Base-by-base conservation (phyloP, 2,329 filamentous ascomycete genomes). In the Leptosphaerulina australis region DNA sequence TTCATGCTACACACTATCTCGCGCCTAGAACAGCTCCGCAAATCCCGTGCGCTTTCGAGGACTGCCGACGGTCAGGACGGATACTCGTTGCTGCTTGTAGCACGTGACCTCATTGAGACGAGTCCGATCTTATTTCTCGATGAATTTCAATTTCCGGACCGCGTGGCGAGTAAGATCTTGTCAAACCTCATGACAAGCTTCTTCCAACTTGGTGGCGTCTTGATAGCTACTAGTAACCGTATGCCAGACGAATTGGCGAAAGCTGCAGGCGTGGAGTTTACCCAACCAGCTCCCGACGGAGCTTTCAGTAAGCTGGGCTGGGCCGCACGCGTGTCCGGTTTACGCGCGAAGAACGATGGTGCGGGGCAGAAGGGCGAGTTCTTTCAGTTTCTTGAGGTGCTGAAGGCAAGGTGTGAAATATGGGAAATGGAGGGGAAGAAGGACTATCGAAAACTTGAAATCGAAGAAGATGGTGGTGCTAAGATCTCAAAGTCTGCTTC, bases 201-300 rank as follows among this genome's bases (percentile, higher is more conserved):
- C 74, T 93, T 93, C 66, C 88, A 92, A 55, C 79, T 93, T 3
- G 90, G 90, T 0, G 90, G 90, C 6, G 90, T 94, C 0, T 75
- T 94, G 12, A 80, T 94, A 28, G 89, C 88, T 0, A 91, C 88
- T 0, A 91, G 87, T 4, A 94, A 94, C 68, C 83, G 90, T 6
- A 88, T 93, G 85, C 89, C 90, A 0, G 89, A 93, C 63, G 90
- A 92, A 65, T 71, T 94, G 39, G 86, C 83, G 35, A 91, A 89
- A 58, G 89, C 88, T 0, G 84, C 84, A 1, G 89, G 90, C 0
- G 80, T 87, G 18, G 83, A 88, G 54, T 91, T 88, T 64, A 74
- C 79, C 9, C 77, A 82, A 5, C 81, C 83, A 0, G 77, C 84
- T 4, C 48, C 48, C 15, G 48, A 43, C 0, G 48, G 48, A 14